Base-by-base conservation (phyloP, 2,329 filamentous ascomycete species). In the Ploettnerulaceae sp. region DNA sequence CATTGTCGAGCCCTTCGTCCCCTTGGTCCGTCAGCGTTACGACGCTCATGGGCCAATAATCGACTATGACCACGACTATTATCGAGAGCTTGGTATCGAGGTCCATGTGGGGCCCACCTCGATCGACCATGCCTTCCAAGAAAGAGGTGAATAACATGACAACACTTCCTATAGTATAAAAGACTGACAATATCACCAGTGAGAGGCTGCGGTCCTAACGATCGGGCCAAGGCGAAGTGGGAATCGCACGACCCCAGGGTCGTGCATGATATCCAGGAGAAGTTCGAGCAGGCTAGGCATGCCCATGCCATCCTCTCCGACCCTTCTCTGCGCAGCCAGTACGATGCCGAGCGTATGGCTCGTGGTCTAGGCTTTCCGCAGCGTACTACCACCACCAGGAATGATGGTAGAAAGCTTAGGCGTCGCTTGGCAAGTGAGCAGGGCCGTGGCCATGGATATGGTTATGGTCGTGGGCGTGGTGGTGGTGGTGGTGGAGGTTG, bases 271-370 rank as follows among this genome's bases (percentile, higher is more conserved):
- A 25, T 24, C 4, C 9, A 25, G 24, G 18, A 22, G 17, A 12
- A 9, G 4, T 41, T 21, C 28, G 7, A 41, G 14, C 20, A 15
- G 15, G 15, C 24, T 33, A 15, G 17, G 4, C 7, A 24, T 11
- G 45, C 45, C 14, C 18, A 24, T 11, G 8, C 21, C 3, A 29
- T 47, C 37, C 36, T 42, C 2, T 35, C 32, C 32, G 18, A 37
- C 9, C 36, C 37, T 5, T 2, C 11, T 7, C 31, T 47, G 17
- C 45, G 45, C 7, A 14, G 22, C 5, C 4, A 47, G 11, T 47
- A 47, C 18, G 45, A 42, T 33, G 25, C 1, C 2, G 25, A 25
- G 14, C 44, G 44, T 8, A 21, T 33, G n/a, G n/a, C n/a, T 22
- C 18, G 38, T 26, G 14, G 12, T 28, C 22, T 22, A 7, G 15